These are phyloP conservation scores for Suillus cothurnatus DNA, from an alignment of 768 basidiomycete genomes.

Conservation along the genomic window DNA sequence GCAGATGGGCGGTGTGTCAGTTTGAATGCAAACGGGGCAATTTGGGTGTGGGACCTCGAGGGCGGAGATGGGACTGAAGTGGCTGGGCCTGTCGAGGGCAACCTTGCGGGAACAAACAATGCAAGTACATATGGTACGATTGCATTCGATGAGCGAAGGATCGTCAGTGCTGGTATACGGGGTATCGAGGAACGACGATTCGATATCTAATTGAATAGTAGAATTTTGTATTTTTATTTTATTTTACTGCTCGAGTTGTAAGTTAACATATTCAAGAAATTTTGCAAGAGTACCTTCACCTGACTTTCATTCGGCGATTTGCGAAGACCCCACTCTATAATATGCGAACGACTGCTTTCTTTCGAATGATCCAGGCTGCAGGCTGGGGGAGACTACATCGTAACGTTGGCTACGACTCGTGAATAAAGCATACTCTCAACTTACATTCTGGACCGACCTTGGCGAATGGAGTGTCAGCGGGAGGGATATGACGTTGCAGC, in stretches of 20 bases:
- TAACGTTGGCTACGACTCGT: neutral
- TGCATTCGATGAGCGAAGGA: conserved; percentile 74
- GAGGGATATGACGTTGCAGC: neutral
- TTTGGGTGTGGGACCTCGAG: conserved; percentile 90
- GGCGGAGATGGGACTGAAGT: conserved; percentile 44
- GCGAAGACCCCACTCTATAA: neutral
- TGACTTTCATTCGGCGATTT: no score
- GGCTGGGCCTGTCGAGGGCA: conserved; percentile 35
- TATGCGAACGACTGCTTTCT: neutral
- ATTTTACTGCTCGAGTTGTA: neutral
- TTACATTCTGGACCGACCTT: neutral
- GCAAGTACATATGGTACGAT: conserved; percentile 43
- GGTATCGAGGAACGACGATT: conserved; percentile 38
- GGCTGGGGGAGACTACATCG: neutral
- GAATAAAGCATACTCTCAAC: neutral
- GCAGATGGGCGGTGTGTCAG: conserved; percentile 86
- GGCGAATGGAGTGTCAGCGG: neutral
- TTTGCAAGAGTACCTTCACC: no score
- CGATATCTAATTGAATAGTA: conserved; percentile 27
- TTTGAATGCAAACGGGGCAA: conserved; percentile 65
- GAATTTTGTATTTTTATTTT: conserved; percentile 1
- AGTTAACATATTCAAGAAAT: neutral
- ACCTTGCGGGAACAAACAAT: conserved; percentile 28
- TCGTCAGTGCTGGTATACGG: conserved; percentile 48
- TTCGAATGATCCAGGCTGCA: neutral